Evolutionary conservation across 164 flowering plant species (phyloP).

Genomic region (Sextonia rubra): DNA sequence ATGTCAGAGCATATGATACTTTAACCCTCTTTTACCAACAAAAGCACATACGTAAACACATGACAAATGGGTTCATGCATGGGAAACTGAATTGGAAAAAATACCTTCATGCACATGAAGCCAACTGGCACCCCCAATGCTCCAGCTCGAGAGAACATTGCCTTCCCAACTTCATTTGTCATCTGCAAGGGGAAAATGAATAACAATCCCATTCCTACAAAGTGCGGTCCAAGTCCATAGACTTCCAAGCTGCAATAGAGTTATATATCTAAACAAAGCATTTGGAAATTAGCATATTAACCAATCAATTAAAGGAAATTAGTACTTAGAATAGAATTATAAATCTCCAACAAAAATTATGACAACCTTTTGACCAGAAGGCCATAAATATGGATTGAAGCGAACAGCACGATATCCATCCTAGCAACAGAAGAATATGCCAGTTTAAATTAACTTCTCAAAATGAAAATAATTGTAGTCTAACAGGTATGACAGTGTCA

Average conservation of each 20-base stretch:
- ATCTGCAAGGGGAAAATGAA: constrained; percentile 37
- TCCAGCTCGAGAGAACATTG: constrained; percentile 82
- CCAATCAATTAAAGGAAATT: neutral
- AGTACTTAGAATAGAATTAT: neutral
- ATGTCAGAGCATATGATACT: no score
- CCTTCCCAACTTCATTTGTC: constrained; percentile 83
- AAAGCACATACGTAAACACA: no score
- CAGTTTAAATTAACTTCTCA: constrained; percentile 1
- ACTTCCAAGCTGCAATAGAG: neutral
- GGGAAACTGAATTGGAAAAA: neutral
- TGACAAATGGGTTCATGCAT: no score
- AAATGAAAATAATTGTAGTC: constrained; percentile 8
- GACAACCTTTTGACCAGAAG: constrained; percentile 66
- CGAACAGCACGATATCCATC: constrained; percentile 92
- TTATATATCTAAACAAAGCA: neutral
- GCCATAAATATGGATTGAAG: constrained; percentile 93
- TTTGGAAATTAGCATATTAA: neutral
- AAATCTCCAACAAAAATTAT: neutral
- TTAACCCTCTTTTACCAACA: no score
- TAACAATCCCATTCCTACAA: neutral
- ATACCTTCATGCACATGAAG: constrained; percentile 91
- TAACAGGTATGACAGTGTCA: neutral
- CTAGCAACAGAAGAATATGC: constrained; percentile 29
- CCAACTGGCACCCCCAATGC: constrained; percentile 87
- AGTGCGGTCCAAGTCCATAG: neutral